Conservation (phyloP, 768 basidiomycete genomes). For the Russula earlei region DNA sequence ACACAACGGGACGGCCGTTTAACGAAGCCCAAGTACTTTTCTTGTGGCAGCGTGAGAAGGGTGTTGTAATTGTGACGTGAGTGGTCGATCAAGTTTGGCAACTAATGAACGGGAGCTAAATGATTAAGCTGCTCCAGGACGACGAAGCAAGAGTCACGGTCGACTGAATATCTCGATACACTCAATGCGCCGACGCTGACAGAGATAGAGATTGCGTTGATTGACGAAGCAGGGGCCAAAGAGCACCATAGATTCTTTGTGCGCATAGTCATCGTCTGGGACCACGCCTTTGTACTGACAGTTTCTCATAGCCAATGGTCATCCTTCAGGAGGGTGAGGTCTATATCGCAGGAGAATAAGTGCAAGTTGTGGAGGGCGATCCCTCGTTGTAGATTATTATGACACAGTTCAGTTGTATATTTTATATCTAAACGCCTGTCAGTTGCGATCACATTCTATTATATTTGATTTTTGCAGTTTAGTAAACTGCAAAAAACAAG, state of each 20-base stretch:
- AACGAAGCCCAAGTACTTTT: conserved; percentile 26
- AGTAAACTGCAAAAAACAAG: too few species aligned
- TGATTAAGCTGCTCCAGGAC: conserved; percentile 25
- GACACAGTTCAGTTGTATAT: background rate
- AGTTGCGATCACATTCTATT: too few species aligned
- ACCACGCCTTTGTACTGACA: background rate
- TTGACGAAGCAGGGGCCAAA: conserved; percentile 25
- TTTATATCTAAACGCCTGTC: background rate
- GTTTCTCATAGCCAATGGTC: background rate
- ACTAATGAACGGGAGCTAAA: background rate
- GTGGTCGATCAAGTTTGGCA: conserved; percentile 15
- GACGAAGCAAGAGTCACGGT: conserved; percentile 32
- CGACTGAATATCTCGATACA: conserved; percentile 40
- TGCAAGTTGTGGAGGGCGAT: background rate
- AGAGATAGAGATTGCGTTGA: conserved; percentile 23
- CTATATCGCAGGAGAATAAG: background rate
- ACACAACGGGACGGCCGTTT: conserved; percentile 21
- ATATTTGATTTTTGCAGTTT: background rate
- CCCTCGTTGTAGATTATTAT: background rate
- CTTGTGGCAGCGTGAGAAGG: conserved; percentile 28
- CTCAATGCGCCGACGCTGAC: conserved; percentile 31
- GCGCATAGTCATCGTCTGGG: background rate
- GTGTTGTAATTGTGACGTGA: conserved; percentile 29
- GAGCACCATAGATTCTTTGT: conserved; percentile 26
- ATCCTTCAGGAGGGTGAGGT: conserved; percentile 1